Evolutionary conservation across 768 basidiomycete species (phyloP).

Genomic region (Phaeotremella skinneri): DNA sequence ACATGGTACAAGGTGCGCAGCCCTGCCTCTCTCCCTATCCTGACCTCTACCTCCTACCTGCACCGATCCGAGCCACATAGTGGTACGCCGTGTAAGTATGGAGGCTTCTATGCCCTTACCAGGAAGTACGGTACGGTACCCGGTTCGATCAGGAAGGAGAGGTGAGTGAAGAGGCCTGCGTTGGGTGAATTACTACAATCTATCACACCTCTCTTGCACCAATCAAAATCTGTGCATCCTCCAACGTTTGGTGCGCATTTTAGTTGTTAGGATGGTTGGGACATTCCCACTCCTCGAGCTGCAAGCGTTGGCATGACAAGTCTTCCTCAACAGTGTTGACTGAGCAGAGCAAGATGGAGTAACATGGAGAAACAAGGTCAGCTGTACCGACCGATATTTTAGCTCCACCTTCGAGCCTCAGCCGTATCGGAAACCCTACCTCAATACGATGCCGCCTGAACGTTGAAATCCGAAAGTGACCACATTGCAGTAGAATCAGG

Average conservation of each 20-base stretch:
- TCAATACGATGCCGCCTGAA: not conserved
- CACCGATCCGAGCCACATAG: not conserved
- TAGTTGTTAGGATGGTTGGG: not conserved
- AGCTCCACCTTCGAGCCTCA: too few relatives aligned
- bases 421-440: too few relatives aligned
- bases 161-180: not conserved
- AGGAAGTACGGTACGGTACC: not conserved
- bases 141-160: not conserved
- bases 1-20: not conserved
- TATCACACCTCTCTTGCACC: not conserved
- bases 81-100: not conserved
- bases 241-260: not conserved
- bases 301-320: too few relatives aligned
- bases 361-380: too few relatives aligned
- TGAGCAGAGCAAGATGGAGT: too few relatives aligned
- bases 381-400: too few relatives aligned
- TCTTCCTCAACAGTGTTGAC: too few relatives aligned
- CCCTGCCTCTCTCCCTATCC: too few relatives aligned
- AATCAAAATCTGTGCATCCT: not conserved
- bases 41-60: too few relatives aligned
- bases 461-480: not conserved
- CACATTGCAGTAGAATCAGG: not conserved
- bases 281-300: not conserved
- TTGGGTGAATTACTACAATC: not conserved
- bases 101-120: not conserved